A percentile compares a stretch with the other conserved stretches of the same genome.
Evolutionary conservation across 768 basidiomycete species (phyloP).

Genomic region (Postia placenta): DNA sequence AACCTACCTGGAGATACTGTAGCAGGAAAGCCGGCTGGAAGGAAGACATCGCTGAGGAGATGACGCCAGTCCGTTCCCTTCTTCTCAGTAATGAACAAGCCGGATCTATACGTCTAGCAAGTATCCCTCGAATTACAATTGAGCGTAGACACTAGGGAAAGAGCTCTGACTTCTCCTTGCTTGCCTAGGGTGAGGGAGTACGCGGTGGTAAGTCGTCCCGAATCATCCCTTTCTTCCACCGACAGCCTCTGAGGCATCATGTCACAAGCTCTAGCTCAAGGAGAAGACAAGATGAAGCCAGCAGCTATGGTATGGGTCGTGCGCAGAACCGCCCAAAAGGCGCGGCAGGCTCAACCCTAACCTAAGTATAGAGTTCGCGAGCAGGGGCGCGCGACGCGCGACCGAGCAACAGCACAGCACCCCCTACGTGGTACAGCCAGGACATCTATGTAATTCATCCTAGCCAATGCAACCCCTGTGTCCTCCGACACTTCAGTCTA

Average conservation of each 20-base stretch:
- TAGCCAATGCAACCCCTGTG: too few species aligned
- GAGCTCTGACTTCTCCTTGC: background rate
- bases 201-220: conserved; percentile 9
- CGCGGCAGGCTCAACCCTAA: too few species aligned
- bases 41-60: conserved; percentile 43
- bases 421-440: too few species aligned
- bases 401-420: too few species aligned
- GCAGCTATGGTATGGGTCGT: too few species aligned
- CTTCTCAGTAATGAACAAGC: background rate
- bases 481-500: too few species aligned
- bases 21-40: conserved; percentile 56
- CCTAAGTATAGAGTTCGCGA: too few species aligned
- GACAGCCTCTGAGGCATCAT: conserved; percentile 2
- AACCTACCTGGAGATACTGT: conserved; percentile 52
- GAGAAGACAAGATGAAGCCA: too few species aligned
- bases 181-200: background rate
- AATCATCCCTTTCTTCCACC: conserved; percentile 12
- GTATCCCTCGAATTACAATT: background rate
- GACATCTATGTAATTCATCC: too few species aligned
- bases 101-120: background rate
- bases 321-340: too few species aligned
- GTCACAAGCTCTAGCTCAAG: too few species aligned
- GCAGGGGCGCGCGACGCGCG: too few species aligned
- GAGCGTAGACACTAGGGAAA: background rate
- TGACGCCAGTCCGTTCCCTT: conserved; percentile 7